Evolutionary conservation across 768 basidiomycete species (phyloP).

Genomic region (Calvatia gigantea): DNA sequence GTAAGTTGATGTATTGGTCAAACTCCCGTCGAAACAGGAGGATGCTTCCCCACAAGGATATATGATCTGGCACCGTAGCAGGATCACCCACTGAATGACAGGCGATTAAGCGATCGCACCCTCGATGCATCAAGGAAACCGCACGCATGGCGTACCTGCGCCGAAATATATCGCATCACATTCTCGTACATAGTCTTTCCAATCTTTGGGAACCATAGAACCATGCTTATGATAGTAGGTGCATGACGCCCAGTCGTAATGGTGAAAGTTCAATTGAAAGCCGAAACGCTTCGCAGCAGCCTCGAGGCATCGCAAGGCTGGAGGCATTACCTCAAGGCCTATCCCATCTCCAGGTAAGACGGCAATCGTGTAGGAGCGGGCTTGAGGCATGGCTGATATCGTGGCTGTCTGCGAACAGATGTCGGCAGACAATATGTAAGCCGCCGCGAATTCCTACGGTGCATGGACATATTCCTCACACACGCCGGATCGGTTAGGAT

Average conservation of each 20-base stretch:
- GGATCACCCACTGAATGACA: constrained; percentile 38
- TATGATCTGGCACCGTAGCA: constrained; percentile 49
- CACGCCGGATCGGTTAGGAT: constrained; percentile 4
- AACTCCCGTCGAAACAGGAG: constrained; percentile 49
- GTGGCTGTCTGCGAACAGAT: neutral
- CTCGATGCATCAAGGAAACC: neutral
- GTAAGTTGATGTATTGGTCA: constrained; percentile 47
- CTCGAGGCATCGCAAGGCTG: constrained; percentile 42
- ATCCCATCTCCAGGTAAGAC: constrained; percentile 53
- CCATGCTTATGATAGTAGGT: constrained; percentile 45
- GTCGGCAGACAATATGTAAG: neutral
- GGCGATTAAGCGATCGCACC: constrained; percentile 14
- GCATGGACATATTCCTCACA: neutral
- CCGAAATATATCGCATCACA: constrained; percentile 50
- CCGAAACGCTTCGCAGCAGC: constrained; percentile 39
- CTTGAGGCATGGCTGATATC: constrained; percentile 14
- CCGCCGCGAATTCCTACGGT: neutral
- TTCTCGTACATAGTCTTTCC: constrained; percentile 33
- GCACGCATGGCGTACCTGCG: constrained; percentile 28
- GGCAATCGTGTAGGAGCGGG: constrained; percentile 37
- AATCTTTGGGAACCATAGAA: constrained; percentile 42
- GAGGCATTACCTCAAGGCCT: constrained; percentile 49
- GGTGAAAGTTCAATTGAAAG: constrained; percentile 40
- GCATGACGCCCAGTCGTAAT: constrained; percentile 46
- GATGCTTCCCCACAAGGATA: constrained; percentile 51